Base-by-base conservation (phyloP, 2,329 filamentous ascomycete genomes). In the Apiospora aurea region DNA sequence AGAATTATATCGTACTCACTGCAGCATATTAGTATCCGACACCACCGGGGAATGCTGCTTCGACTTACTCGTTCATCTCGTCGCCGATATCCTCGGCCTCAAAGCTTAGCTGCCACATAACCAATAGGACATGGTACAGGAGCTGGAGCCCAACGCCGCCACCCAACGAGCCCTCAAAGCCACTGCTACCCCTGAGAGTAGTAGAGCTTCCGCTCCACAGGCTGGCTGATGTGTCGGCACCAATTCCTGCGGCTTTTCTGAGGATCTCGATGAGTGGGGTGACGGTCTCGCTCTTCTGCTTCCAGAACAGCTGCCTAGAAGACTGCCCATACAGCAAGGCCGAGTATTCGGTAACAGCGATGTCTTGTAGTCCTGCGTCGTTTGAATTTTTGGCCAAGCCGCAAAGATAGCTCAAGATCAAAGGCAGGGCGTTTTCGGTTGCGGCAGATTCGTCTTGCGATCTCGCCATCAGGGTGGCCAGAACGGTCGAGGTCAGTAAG, bases 101-200 rank as follows among this genome's bases (percentile, higher is more conserved):
- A 76, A 99, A 99, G 80, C 95, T 97, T 76, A 99, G 87, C 85
- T 98, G 95, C 96, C 96, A 99, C 72, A 99, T 85, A 16, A 97
- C 95, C 69, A 99, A 87, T 29, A 99, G 88, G 21, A 98, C 93
- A 79, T 98, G 94, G 81, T 99, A 99, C 53, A 99, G 88, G 53
- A 98, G 88, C 82, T 99, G 96, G 53, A 99, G 86, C 2, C 95
- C 94, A 73, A 99, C 94, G 11, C 95, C 95, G 68, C 95, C 94
- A 72, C 95, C 92, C 43, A 93, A 79, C 4, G 85, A 85, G 5
- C 88, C 88, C 75, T 91, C 91, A 71, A 89, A 88, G 70, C 91
- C 92, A 74, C 88, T 87, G 76, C 88, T 88, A n/a, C 66, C 66
- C 78, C 91, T 89, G 67, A 81, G 78, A 51, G 81, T 85, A 1